A percentile compares a stretch with the other conserved stretches of the same genome.
Conservation (phyloP, 176 grass and related monocot species). For the Rhynchospora breviuscula region DNA sequence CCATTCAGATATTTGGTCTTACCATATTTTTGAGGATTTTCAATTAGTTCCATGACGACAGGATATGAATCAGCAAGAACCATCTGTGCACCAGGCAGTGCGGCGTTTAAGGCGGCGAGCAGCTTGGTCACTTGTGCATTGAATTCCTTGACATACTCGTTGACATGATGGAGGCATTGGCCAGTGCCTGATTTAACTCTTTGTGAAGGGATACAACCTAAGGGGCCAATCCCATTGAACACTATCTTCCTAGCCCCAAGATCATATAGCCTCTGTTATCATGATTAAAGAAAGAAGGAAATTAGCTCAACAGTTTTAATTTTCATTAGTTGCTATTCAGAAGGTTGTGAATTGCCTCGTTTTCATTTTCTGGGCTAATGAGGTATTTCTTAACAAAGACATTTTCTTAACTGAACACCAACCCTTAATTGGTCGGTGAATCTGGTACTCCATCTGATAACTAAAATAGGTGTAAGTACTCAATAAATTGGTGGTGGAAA, state of each 20-base stretch:
- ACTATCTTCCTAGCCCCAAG: slow-evolving; percentile 70
- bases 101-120: slow-evolving; percentile 41
- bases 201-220: slow-evolving; percentile 94
- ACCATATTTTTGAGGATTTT: slow-evolving; percentile 72
- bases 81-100: slow-evolving; percentile 67
- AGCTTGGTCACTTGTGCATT: slow-evolving; percentile 55
- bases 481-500: background rate
- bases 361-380: background rate
- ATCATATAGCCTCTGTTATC: slow-evolving; percentile 50
- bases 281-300: background rate
- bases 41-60: slow-evolving; percentile 79
- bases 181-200: slow-evolving; percentile 52
- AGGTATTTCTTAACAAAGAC: background rate
- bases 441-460: background rate
- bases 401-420: background rate
- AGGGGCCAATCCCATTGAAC: slow-evolving; percentile 71
- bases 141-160: slow-evolving; percentile 62
- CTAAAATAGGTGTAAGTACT: background rate
- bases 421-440: background rate
- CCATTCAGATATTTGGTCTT: slow-evolving; percentile 3
- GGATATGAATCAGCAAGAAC: slow-evolving; percentile 60
- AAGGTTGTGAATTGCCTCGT: background rate
- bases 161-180: slow-evolving; percentile 64
- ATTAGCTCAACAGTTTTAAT: background rate
- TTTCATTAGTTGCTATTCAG: background rate